Evolutionary conservation across 202 grass and related monocot species (phyloP).

Genomic region (Dendrocalamus latiflorus): DNA sequence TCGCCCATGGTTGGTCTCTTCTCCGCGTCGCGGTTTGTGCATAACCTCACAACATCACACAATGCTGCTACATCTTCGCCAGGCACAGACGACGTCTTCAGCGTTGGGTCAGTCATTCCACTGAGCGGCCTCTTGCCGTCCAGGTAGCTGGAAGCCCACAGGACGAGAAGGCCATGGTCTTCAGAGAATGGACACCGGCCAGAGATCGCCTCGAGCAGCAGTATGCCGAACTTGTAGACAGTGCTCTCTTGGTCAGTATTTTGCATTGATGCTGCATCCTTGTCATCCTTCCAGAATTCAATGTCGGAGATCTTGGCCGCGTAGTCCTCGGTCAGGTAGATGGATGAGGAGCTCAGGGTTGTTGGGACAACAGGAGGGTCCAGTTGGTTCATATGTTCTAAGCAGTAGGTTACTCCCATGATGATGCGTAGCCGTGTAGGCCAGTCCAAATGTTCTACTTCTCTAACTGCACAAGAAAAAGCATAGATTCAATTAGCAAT

Average conservation of each 20-base stretch:
- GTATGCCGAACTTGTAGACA: slow-evolving; percentile 63
- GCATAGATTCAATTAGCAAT: not conserved
- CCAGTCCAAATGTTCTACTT: slow-evolving; percentile 86
- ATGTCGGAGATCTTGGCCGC: slow-evolving; percentile 78
- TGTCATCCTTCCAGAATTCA: slow-evolving; percentile 31
- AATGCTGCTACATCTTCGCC: slow-evolving; percentile 39
- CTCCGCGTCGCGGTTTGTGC: slow-evolving; percentile 29
- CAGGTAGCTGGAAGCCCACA: slow-evolving; percentile 82
- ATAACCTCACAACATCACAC: slow-evolving; percentile 51
- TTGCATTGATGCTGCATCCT: not conserved
- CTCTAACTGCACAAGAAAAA: slow-evolving; percentile 53
- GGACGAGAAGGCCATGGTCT: slow-evolving; percentile 61
- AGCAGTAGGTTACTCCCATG: slow-evolving; percentile 73
- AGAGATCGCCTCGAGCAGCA: slow-evolving; percentile 78
- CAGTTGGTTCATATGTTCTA: slow-evolving; percentile 60
- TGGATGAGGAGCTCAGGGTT: slow-evolving; percentile 63
- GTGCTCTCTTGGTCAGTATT: slow-evolving; percentile 26
- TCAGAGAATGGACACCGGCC: slow-evolving; percentile 60
- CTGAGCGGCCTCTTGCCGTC: slow-evolving; percentile 54
- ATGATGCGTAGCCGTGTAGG: slow-evolving; percentile 54
- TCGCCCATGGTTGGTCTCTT: slow-evolving; percentile 35
- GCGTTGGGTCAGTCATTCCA: slow-evolving; percentile 52
- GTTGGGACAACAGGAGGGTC: slow-evolving; percentile 40
- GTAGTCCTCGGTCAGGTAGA: slow-evolving; percentile 82
- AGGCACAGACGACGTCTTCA: slow-evolving; percentile 35